These are phyloP conservation scores for Rhypophila decipiens DNA, from an alignment of 495 filamentous ascomycete species.

Conservation along the genomic window DNA sequence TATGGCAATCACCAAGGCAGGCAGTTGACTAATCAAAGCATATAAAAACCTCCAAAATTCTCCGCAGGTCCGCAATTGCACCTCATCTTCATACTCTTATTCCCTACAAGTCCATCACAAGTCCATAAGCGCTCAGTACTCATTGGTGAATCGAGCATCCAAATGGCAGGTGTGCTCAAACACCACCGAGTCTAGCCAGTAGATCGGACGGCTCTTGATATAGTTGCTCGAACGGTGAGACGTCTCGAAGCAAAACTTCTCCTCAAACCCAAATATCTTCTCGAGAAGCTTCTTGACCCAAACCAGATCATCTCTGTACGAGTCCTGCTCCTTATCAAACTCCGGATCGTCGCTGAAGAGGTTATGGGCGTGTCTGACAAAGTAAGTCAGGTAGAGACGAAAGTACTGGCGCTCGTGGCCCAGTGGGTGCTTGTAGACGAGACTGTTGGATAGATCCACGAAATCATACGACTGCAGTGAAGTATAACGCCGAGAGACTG, in stretches of 20 bases:
- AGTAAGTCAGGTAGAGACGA: constrained; percentile 20
- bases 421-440: constrained; percentile 10
- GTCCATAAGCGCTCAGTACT: no score
- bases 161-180: constrained; percentile 21
- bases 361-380: constrained; percentile 14
- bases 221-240: constrained; percentile 8
- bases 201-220: not conserved
- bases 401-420: constrained; percentile 18
- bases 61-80: no score
- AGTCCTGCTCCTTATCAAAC: constrained; percentile 7
- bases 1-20: no score
- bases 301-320: constrained; percentile 14
- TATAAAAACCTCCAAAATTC: no score
- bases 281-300: constrained; percentile 24
- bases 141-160: not conserved
- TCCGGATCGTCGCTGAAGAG: not conserved
- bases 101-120: no score
- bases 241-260: constrained; percentile 12
- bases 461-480: constrained; percentile 22
- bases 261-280: constrained; percentile 16
- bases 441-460: constrained; percentile 17
- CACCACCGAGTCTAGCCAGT: constrained; percentile 21
- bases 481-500: constrained; percentile 18
- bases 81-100: no score
- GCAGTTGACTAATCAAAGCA: no score